phyloP scores from a whole-genome alignment of 768 basidiomycete species.

The Suillus lakei region DNA sequence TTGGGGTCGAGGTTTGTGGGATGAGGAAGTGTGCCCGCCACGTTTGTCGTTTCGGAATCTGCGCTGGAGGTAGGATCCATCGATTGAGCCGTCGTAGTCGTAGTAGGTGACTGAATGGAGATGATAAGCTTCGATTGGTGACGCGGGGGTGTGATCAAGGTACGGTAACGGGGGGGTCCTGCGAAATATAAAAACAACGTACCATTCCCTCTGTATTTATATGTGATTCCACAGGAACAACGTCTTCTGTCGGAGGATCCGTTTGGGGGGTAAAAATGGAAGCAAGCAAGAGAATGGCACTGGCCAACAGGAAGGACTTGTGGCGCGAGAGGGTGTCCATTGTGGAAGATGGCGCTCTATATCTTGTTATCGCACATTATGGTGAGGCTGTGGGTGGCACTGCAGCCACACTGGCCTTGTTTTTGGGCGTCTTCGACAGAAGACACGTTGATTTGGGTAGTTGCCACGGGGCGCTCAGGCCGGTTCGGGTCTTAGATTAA shows the following conservation, averaged over 20 bases:
- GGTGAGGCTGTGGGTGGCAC: not conserved
- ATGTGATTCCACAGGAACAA: not conserved
- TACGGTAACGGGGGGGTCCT: not conserved
- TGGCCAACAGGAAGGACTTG: not conserved
- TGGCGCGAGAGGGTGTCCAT: conserved; percentile 2
- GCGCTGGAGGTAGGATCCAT: not conserved
- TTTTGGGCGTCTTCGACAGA: not conserved
- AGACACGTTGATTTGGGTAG: not conserved
- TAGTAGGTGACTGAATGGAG: not conserved
- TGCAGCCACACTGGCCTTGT: not conserved
- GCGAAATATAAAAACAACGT: not conserved
- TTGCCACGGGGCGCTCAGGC: not conserved
- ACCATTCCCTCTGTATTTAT: not conserved
- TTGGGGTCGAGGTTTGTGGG: not conserved
- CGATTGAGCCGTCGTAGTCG: not conserved
- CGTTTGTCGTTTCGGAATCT: not conserved
- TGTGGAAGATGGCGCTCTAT: not conserved
- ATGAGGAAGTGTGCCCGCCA: not conserved
- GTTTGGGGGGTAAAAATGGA: not conserved
- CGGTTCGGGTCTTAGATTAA: not conserved
- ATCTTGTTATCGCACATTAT: not conserved
- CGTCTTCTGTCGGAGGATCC: not conserved
- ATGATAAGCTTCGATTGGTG: not conserved
- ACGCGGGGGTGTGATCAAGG: not conserved
- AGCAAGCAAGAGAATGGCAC: not conserved